Base-by-base conservation (phyloP, 306 rosid genomes). In the Rubus parviflorus region DNA sequence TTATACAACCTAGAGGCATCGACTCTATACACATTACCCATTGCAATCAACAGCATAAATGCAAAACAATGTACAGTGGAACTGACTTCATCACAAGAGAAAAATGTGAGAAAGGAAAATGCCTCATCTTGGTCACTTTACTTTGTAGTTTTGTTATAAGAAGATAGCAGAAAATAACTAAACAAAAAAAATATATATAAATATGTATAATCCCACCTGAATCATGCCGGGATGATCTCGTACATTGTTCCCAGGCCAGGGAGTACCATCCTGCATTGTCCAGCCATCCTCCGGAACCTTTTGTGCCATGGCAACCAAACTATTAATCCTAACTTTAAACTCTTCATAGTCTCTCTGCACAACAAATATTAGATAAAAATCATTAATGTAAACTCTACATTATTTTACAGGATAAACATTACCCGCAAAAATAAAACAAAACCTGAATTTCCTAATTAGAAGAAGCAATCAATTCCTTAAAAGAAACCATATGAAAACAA, bases 141-240 rank as follows among this genome's bases (percentile, higher is more conserved):
- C 30, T 69, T 74, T 6, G 41, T 25, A 6, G 20, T 20, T 46
- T 41, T 72, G 65, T 35, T 6, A 40, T 38, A 7, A 7, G 72
- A 41, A 14, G 20, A 68, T 54, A 40, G 65, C 30, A 30, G 40
- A 48, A 15, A 77, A n/a, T 75, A 61, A 73, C n/a, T 46, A 10
- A 41, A 15, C 3, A 47, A 20, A 66, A 25, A 80, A 74, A 73
- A 45, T 69, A 30, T 1, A 74, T n/a, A n/a, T n/a, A n/a, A n/a
- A n/a, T n/a, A n/a, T n/a, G n/a, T n/a, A n/a, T 70, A 68, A 68
- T 60, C 83, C 76, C 74, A 95, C 97, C 97, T 95, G 99, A 92
- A 95, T 95, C 99, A 95, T 95, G 86, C 97, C 97, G 70, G 99
- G 99, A 85, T 95, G 99, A 77, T 95, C 97, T 79, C 99, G 83